Base-by-base conservation (phyloP, 495 filamentous ascomycete species). In the Aspergillus wentii region DNA sequence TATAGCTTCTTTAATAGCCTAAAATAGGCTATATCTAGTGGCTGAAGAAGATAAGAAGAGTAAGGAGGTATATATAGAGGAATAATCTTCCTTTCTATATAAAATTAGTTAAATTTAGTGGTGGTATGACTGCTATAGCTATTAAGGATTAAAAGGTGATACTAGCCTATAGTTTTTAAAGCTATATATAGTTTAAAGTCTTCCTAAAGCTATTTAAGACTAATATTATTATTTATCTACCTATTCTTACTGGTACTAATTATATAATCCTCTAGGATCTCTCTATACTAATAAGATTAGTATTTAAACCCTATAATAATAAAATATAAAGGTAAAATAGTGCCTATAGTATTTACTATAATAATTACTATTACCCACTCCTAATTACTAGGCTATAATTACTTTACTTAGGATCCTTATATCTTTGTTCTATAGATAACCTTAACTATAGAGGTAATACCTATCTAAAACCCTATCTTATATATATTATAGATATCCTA, bases 401-500 rank as follows among this genome's bases (percentile, higher is more conserved):
- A 33, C 29, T 38, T 45, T 38, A 17, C 18, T 22, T 34, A 23
- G 4, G 26, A 36, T 21, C 52, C 33, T n/a, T 38, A 35, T 35
- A 41, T 52, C 29, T 41, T 52, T 13, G 22, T 6, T 25, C 10
- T 25, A 29, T 29, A 29, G 4, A 50, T 40, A 28, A 56, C 45
- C 25, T 41, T 56, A 25, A 17, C 41, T 17, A 45, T 47, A n/a
- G 35, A 26, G 36, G 41, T 44, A 35, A 48, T 17, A 21, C 45
- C 52, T 26, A 56, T 56, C 11, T 9, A 5, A 54, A 69, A 55
- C 33, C 57, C 49, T 38, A 54, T 64, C 44, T 73, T 51, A 44
- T 73, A 51, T 48, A 73, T 67, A 44, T 69, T 71, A 40, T 67
- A 66, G 30, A 61, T 56, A 52, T 70, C 57, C 20, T 59, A 46